Conservation (phyloP, 129 eudicot species). For the carrot (Daucus carota) region DH1_v3.0 NC_030381.2:37084501-37085000, state of each 20-base stretch:
- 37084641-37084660: constrained; percentile 96
- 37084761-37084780: constrained; percentile 93
- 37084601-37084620: neutral
- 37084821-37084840: neutral
- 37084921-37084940: constrained; percentile 90
- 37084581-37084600: neutral
- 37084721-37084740: constrained; percentile 92
- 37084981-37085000: constrained; percentile 86
- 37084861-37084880: neutral
- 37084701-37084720: constrained; percentile 76
- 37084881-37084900: neutral
- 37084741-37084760: constrained; percentile 91
- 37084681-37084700: constrained; percentile 71
- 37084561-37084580: neutral
- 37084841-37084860: neutral
- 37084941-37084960: constrained; percentile 85
- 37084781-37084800: constrained; percentile 68
- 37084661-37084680: constrained; percentile 65
- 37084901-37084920: neutral
- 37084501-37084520: neutral
- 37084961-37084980: constrained; percentile 89
- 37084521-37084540: neutral
- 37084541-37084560: neutral
- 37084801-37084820: neutral
- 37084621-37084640: constrained; percentile 95